A percentile compares a stretch with the other conserved stretches of the same genome.
These are phyloP conservation scores for Magnusiomyces ingens DNA, from an alignment of 1,139 yeast genomes.

Conservation along the genomic window DNA sequence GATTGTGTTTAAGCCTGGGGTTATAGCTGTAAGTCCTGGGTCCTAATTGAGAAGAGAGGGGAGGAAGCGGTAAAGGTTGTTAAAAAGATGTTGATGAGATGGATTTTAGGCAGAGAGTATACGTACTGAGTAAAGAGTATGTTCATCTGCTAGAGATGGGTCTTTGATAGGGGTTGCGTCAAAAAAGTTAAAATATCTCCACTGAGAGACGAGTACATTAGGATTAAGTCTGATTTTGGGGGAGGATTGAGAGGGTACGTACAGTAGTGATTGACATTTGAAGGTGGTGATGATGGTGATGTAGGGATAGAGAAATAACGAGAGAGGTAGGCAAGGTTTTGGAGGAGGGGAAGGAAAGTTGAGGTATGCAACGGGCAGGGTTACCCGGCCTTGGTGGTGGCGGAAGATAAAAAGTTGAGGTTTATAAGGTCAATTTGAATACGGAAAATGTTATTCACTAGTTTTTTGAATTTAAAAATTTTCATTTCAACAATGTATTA, in stretches of 20 bases:
- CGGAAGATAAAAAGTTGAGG: background rate
- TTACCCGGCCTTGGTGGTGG: no score
- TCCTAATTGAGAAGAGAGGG: slow-evolving; percentile 35
- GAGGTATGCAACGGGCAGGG: background rate
- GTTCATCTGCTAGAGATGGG: slow-evolving; percentile 53
- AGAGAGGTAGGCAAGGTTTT: no score
- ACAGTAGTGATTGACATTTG: background rate
- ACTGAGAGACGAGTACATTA: slow-evolving; percentile 30
- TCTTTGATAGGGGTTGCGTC: slow-evolving; percentile 80
- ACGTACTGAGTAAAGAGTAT: slow-evolving; percentile 54
- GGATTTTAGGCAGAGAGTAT: slow-evolving; percentile 2
- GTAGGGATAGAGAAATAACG: no score
- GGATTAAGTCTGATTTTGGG: slow-evolving; percentile 3
- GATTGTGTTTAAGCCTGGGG: slow-evolving; percentile 48
- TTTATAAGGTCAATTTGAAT: background rate
- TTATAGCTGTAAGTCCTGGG: slow-evolving; percentile 56
- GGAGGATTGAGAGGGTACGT: slow-evolving; percentile 8
- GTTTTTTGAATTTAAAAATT: no score
- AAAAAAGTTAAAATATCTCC: slow-evolving; percentile 89
- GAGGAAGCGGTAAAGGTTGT: background rate
- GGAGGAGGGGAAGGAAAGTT: background rate
- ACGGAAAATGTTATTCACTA: no score
- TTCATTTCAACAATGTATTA: no score
- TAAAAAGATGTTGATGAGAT: background rate
- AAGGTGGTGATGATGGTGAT: background rate